phyloP scores from a whole-genome alignment of 345 rosid species.

The Bruguiera gymnorhiza region DNA sequence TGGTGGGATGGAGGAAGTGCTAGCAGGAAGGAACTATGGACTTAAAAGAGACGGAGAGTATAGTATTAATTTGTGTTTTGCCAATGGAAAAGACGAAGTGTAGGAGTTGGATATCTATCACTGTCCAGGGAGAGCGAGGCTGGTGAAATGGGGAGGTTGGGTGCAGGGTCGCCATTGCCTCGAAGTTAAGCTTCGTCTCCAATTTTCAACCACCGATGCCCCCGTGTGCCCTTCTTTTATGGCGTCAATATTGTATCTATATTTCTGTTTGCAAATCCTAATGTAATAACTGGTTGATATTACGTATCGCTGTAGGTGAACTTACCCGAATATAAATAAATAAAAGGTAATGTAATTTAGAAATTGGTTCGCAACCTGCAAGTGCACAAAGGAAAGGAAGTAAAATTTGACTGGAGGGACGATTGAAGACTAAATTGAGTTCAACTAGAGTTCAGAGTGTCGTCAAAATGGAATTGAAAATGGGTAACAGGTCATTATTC shows the following conservation, averaged over 20 bases:
- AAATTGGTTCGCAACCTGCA: too few relatives aligned
- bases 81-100: constrained; percentile 26
- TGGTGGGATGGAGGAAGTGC: constrained; percentile 9
- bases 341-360: too few relatives aligned
- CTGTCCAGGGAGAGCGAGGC: constrained; percentile 26
- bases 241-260: not conserved
- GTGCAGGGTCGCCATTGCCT: constrained; percentile 94
- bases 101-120: constrained; percentile 23
- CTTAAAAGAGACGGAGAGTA: not conserved
- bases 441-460: too few relatives aligned
- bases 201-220: constrained; percentile 30
- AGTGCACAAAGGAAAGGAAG: too few relatives aligned
- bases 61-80: constrained; percentile 23
- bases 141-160: constrained; percentile 40
- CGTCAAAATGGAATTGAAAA: too few relatives aligned
- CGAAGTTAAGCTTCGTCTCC: constrained; percentile 71
- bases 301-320: too few relatives aligned
- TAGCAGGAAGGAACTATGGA: constrained; percentile 2
- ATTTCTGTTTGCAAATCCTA: too few relatives aligned
- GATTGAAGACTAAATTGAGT: too few relatives aligned
- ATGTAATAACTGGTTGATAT: too few relatives aligned
- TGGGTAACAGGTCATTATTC: too few relatives aligned
- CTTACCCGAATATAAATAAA: too few relatives aligned
- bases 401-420: too few relatives aligned
- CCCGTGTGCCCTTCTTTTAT: not conserved